Base-by-base conservation (phyloP, 495 filamentous ascomycete species). In the Neurospora tetrasperma region DNA sequence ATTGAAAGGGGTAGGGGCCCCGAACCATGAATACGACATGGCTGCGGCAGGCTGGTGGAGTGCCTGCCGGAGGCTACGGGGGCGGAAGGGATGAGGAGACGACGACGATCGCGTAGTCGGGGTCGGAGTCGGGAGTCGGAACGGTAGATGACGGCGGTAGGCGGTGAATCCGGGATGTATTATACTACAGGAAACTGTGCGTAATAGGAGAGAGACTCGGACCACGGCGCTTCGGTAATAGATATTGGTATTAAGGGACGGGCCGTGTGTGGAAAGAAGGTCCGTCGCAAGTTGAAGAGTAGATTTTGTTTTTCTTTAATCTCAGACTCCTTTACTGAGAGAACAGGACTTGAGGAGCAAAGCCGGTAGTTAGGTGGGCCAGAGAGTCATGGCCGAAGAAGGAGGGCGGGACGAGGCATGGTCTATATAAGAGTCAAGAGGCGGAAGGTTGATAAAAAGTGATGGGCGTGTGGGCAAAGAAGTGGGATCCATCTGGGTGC, bases 1-100 rank as follows among this genome's bases (percentile, higher is more conserved):
- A 80, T 91, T 91, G 85, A 93, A 97, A 71, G 82, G 77, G 43
- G 90, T 80, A 14, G 94, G 94, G 41, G 93, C 83, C 70, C 94
- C 94, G 70, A 91, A 84, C 91, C 92, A 94, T 79, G 92, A 88
- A 85, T 96, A 94, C 70, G 92, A 94, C 89, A 91, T 87, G 75
- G 73, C 78, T 75, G 71, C 71, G 71, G 66, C 27, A n/a, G 71
- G 44, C 70, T 40, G 16, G 71, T 62, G 70, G 40, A 43, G 70
- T 14, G 69, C 18, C n/a, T 12, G 66, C 71, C 27, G 71, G 69
- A 38, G 35, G 68, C 12, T 68, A 39, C 7, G 54, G 54, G 27
- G 27, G 27, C 54, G 54, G 54, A 66, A 66, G 54, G 27, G 14
- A 38, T 66, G 27, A 66, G 14, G 14, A 18, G 27, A 66, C 23